Percentiles rank a stretch among this genome's conserved stretches.
Conservation (phyloP, 805 yeast genomes). For the Saccharomycopsis sp. region DNA sequence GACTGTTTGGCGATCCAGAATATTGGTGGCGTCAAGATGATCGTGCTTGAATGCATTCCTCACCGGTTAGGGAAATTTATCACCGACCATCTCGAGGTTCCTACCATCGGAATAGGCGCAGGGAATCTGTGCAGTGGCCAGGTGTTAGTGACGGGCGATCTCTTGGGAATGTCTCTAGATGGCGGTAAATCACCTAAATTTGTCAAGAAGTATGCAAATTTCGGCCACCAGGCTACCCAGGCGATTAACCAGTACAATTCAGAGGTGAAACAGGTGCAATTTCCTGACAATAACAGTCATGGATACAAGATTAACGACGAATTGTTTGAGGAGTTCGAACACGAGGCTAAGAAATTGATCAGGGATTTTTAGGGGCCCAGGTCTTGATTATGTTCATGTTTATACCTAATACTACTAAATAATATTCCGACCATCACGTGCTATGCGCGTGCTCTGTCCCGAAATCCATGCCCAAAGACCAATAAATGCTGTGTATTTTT, state of each 20-base stretch:
- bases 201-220: conserved; percentile 60
- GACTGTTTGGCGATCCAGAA: conserved; percentile 66
- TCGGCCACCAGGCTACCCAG: conserved; percentile 40
- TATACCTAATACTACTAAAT: background rate
- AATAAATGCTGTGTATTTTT: background rate
- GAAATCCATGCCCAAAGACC: background rate
- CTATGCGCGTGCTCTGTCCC: background rate
- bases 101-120: conserved; percentile 95
- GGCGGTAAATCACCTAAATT: conserved; percentile 54
- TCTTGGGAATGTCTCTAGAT: conserved; percentile 62
- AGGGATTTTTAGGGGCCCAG: background rate
- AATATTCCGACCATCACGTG: background rate
- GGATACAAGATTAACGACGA: conserved; percentile 66
- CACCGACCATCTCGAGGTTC: conserved; percentile 54
- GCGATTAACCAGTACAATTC: conserved; percentile 48
- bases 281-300: conserved; percentile 58
- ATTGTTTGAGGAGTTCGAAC: conserved; percentile 41
- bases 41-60: conserved; percentile 86
- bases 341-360: conserved; percentile 18
- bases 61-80: conserved; percentile 57
- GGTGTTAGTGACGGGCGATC: conserved; percentile 80
- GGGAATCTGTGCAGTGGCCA: conserved; percentile 83
- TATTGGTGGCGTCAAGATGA: conserved; percentile 62
- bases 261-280: conserved; percentile 50
- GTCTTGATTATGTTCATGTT: background rate